Evolutionary conservation across 1,139 yeast genomes (phyloP).

Genomic region (Kodamaea plutei): DNA sequence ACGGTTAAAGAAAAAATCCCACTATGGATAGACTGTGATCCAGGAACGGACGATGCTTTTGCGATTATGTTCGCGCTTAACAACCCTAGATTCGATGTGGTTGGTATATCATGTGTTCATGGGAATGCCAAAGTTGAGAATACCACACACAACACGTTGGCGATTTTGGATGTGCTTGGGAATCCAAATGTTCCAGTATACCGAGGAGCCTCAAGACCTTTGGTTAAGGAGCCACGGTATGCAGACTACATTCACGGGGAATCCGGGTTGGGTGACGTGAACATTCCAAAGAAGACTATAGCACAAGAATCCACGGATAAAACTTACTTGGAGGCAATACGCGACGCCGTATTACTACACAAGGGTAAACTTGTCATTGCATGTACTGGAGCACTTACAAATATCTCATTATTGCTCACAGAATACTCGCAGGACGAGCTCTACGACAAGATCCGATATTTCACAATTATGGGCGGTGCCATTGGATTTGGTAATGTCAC

Average conservation of each 20-base stretch:
- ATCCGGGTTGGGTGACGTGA: slow-evolving; percentile 72
- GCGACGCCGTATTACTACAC: slow-evolving; percentile 39
- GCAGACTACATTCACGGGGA: slow-evolving; percentile 73
- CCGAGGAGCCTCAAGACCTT: slow-evolving; percentile 59
- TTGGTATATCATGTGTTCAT: slow-evolving; percentile 78
- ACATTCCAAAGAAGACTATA: slow-evolving; percentile 41
- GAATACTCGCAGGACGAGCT: slow-evolving; percentile 36
- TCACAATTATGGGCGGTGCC: slow-evolving; percentile 80
- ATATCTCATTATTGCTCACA: slow-evolving; percentile 51
- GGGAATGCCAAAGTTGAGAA: slow-evolving; percentile 70
- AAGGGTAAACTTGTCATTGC: slow-evolving; percentile 51
- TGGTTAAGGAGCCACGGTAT: slow-evolving; percentile 42
- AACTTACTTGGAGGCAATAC: slow-evolving; percentile 55
- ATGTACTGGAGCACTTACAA: slow-evolving; percentile 75
- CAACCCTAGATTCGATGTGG: slow-evolving; percentile 53
- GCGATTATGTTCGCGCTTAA: slow-evolving; percentile 64
- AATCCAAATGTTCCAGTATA: slow-evolving; percentile 55
- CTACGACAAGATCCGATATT: slow-evolving; percentile 36
- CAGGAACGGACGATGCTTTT: slow-evolving; percentile 87
- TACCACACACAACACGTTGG: slow-evolving; percentile 69
- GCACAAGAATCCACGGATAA: slow-evolving; percentile 31
- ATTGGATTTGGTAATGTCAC: slow-evolving; percentile 44
- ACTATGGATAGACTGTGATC: slow-evolving; percentile 90
- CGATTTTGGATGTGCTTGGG: slow-evolving; percentile 56
- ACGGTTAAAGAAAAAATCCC: slow-evolving; percentile 38